Percentiles rank a stretch among this genome's conserved stretches.
Conservation (phyloP, 768 basidiomycete genomes). For the Pholiota conissans region DNA sequence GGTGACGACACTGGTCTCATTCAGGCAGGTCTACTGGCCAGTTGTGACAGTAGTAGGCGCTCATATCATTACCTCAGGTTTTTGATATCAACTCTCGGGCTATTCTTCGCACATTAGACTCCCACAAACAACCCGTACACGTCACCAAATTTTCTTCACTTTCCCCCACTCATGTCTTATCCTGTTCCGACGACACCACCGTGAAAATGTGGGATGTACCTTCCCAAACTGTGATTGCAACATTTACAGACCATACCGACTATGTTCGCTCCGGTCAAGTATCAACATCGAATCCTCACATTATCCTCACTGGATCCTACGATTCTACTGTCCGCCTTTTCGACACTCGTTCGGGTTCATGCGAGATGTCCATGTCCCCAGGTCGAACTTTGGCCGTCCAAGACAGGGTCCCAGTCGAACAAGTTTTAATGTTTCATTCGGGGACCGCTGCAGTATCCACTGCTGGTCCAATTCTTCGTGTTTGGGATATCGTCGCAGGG, state of each 20-base stretch:
- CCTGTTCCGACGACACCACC: slow-evolving; percentile 96
- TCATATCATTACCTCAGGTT: slow-evolving; percentile 44
- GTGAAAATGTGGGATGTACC: slow-evolving; percentile 95
- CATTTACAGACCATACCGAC: slow-evolving; percentile 87
- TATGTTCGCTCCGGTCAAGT: slow-evolving; percentile 95
- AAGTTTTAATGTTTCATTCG: slow-evolving; percentile 91
- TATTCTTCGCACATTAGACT: slow-evolving; percentile 87
- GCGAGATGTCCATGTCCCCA: slow-evolving; percentile 80
- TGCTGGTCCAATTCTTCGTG: slow-evolving; percentile 88
- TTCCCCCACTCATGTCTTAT: slow-evolving; percentile 80
- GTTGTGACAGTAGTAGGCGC: not conserved
- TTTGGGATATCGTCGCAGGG: slow-evolving; percentile 94
- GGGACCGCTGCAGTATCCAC: slow-evolving; percentile 82
- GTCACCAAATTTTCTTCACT: slow-evolving; percentile 88
- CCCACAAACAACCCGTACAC: slow-evolving; percentile 96
- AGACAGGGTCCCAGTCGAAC: slow-evolving; percentile 75
- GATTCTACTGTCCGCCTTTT: slow-evolving; percentile 89
- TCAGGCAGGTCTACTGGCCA: slow-evolving; percentile 44
- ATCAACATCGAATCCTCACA: slow-evolving; percentile 76
- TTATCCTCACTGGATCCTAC: slow-evolving; percentile 92
- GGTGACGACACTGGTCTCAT: slow-evolving; percentile 94
- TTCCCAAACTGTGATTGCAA: slow-evolving; percentile 74
- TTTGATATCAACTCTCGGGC: slow-evolving; percentile 95
- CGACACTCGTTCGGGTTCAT: slow-evolving; percentile 80
- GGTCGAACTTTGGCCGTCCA: slow-evolving; percentile 28